Evolutionary conservation across 768 basidiomycete genomes (phyloP), one percentile per base, ranked within the genome.

Genomic region (Mycena alexandri): DNA sequence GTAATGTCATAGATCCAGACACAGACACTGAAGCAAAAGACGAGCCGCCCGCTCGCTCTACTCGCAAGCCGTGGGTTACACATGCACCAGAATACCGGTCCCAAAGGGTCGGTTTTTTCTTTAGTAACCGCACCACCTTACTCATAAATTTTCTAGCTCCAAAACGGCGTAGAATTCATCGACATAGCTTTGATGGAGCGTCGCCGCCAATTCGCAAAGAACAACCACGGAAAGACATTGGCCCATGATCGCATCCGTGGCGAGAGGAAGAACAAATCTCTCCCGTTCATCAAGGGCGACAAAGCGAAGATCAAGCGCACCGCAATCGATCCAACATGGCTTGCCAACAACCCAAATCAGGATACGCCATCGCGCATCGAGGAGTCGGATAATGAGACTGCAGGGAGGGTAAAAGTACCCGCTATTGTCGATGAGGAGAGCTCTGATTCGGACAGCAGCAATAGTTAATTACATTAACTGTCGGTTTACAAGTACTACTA

Each of bases 291-390:
- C 17, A 5, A 13, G 3, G 2, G 3, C 21, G 25, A 42, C 13
- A 33, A 24, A 29, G 29, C 29, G 22, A 47, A 47, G 52, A 64
- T 64, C 19, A 43, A 24, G 3, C 43, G 63, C 0, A 1, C 6
- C 11, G 53, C 47, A 0, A 50, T 64, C 8, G 29, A 46, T 11
- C 17, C 50, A 2, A 34, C 6, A 1, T 65, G 63, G 63, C 56
- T 65, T 1, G n/a, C 38, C 0, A 5, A 17, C 0, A 36, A 58
- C 25, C 6, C 8, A 1, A 25, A 52, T 1, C 41, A 65, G 7
- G 63, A 65, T 36, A 50, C 50, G 0, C 63, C 63, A 0, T 58
- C 63, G 0, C 47, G 63, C 0, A 59, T 65, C 5, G 21, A 43
- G 0, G 36, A 22, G 5, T 25, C 12, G 2, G 55, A 33, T 8